Evolutionary conservation across 148 eudicot species (phyloP), one percentile per base, ranked within the genome.

Genomic region (Chenopodium album): DNA sequence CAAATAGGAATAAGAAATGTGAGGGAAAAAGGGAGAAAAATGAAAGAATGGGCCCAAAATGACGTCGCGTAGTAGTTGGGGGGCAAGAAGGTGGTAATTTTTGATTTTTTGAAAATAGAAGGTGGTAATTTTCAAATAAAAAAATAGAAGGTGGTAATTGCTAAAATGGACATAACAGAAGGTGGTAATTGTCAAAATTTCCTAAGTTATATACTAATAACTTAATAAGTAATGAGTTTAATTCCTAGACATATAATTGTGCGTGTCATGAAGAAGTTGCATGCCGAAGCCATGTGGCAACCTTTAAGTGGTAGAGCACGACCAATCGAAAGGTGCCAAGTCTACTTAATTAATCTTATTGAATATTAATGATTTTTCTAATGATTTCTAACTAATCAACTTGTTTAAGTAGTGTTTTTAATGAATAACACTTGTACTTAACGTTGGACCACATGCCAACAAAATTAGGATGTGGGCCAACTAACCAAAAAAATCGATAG

Each of bases 191-290:
- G n/a, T n/a, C n/a, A n/a, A n/a, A n/a, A n/a, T n/a, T n/a, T n/a
- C n/a, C n/a, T 4, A 3, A 56, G 62, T 56, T 56, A 56, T 17
- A 56, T 41, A 41, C 56, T 52, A 52, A 73, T 65, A 6, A 1
- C 17, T 41, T 44, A 8, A 1, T 17, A 10, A 46, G 29, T 73
- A 23, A 47, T 6, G 13, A 47, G 16, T 28, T 46, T 46, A 26
- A n/a, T 7, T 26, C 0, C 66, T n/a, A 62, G 63, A 62, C 66
- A 62, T 62, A 66, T 11, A 62, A 69, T 79, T 79, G 50, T 84
- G 83, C 63, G 44, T 52, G 76, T 79, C 86, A 84, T 84, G 86
- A 79, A 44, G 41, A 37, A 26, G 52, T 67, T 79, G 86, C 76
- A 79, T 79, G 82, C 50, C 13, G 14, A 68, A 17, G 82, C 82